Evolutionary conservation across 768 basidiomycete species (phyloP), one percentile per base, ranked within the genome.

Genomic region (Agaricus sinodeliciosus): DNA sequence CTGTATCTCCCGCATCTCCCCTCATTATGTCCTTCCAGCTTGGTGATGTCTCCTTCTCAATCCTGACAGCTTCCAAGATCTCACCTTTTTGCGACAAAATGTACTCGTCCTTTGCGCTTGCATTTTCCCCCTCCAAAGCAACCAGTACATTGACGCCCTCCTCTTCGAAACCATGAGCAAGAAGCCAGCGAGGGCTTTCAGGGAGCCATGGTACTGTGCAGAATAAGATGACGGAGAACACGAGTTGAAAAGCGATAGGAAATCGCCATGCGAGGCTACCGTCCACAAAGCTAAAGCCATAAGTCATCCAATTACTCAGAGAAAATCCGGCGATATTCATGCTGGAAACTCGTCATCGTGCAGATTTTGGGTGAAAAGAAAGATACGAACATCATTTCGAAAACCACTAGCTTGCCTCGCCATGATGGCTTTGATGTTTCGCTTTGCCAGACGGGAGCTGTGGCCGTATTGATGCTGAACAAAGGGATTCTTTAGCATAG

Each of bases 281-380:
- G 5, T 62, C 48, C 15, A 70, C 57, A 58, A 72, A 78, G 58
- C 74, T 76, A 58, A 77, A 74, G 9, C 75, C 73, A 55, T 78
- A 78, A 0, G 76, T 78, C 72, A 78, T 74, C 76, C 76, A 78
- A 54, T 78, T 77, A 52, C 73, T 75, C 39, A 77, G 57, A 1
- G 75, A 76, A 55, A 78, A 78, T 0, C 75, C 76, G 7, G 73
- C 76, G 37, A 76, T 73, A 55, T 76, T 76, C 73, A 76, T 76
- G 34, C 76, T 77, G 45, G 44, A 18, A 8, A 19, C 9, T 16
- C 19, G 3, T 15, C 44, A 48, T 48, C 48, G 44, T 3, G 26
- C 25, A 11, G 42, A n/a, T 31, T 45, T 43, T 7, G 26, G 16
- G 36, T 28, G 7, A n/a, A 22, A 25, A 9, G 39, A 27, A 43